Conservation (phyloP, 2,329 filamentous ascomycete species). For the Ophiocordyceps robertsii region DNA sequence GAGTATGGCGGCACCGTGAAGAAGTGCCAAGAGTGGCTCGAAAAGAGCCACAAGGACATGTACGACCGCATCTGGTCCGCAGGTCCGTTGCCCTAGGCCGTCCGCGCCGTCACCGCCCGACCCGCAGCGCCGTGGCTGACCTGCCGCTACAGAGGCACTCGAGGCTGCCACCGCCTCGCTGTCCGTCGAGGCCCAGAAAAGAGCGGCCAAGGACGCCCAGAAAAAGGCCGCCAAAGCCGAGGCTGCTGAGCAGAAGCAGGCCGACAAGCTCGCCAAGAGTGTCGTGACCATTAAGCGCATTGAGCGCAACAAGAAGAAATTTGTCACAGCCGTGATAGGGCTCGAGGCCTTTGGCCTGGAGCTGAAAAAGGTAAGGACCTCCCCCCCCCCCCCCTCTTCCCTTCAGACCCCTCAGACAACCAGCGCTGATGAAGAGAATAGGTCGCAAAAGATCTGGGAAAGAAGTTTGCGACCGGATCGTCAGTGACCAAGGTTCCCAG, state of each 20-base stretch:
- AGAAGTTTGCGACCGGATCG: conserved; percentile 93
- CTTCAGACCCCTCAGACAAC: no score
- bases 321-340: conserved; percentile 82
- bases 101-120: neutral
- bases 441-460: conserved; percentile 89
- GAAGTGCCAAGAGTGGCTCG: conserved; percentile 95
- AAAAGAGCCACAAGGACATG: conserved; percentile 57
- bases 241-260: conserved; percentile 69
- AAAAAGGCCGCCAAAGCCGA: conserved; percentile 96
- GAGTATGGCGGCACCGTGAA: conserved; percentile 94
- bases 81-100: conserved; percentile 36
- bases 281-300: conserved; percentile 90
- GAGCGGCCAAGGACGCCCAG: conserved; percentile 86
- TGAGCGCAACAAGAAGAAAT: conserved; percentile 96
- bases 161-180: conserved; percentile 75
- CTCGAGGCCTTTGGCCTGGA: conserved; percentile 85
- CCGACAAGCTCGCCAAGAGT: conserved; percentile 68
- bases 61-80: conserved; percentile 76
- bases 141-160: conserved; percentile 50
- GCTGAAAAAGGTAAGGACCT: conserved; percentile 60
- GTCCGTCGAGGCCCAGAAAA: conserved; percentile 82
- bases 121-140: neutral
- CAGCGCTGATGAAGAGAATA: conserved; percentile 7
- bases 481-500: conserved; percentile 81
- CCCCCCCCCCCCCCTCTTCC: no score